These are phyloP conservation scores for Blastobotrys capitulatus DNA, from an alignment of 1,139 yeast genomes.

Conservation along the genomic window DNA sequence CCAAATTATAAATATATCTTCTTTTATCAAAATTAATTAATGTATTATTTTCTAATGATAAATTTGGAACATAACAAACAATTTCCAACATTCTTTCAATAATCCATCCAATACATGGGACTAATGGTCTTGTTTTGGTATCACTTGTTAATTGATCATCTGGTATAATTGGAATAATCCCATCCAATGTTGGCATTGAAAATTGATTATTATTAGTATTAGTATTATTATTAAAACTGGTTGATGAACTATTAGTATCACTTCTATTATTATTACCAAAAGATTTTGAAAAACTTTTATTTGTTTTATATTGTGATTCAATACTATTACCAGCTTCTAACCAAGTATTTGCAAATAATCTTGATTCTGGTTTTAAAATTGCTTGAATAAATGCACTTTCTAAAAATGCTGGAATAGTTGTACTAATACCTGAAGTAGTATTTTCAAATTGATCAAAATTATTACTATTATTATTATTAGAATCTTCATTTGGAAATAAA, in stretches of 20 bases:
- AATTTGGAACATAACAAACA: conserved; percentile 62
- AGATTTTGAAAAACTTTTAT: neutral
- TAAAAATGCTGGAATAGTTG: conserved; percentile 75
- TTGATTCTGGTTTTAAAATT: conserved; percentile 72
- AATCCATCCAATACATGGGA: conserved; percentile 88
- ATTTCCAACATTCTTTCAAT: conserved; percentile 56
- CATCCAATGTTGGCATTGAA: conserved; percentile 19
- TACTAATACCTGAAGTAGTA: conserved; percentile 33
- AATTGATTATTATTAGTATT: conserved; percentile 10
- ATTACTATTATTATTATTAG: too few relatives aligned
- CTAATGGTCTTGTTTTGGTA: conserved; percentile 31
- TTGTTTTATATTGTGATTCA: conserved; percentile 23
- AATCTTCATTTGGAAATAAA: conserved; percentile 43
- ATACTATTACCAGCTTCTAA: conserved; percentile 45
- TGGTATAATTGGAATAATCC: conserved; percentile 39
- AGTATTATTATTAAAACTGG: neutral
- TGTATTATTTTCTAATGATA: conserved; percentile 52
- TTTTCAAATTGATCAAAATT: conserved; percentile 26
- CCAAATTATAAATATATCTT: conserved; percentile 51
- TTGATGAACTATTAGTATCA: neutral
- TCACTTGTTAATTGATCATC: conserved; percentile 17
- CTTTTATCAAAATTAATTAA: conserved; percentile 65
- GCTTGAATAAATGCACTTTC: conserved; percentile 78
- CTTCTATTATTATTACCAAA: too few relatives aligned
- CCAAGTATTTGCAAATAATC: conserved; percentile 67